Evolutionary conservation across 345 rosid genomes (phyloP).

Genomic region (Angophora floribunda): DNA sequence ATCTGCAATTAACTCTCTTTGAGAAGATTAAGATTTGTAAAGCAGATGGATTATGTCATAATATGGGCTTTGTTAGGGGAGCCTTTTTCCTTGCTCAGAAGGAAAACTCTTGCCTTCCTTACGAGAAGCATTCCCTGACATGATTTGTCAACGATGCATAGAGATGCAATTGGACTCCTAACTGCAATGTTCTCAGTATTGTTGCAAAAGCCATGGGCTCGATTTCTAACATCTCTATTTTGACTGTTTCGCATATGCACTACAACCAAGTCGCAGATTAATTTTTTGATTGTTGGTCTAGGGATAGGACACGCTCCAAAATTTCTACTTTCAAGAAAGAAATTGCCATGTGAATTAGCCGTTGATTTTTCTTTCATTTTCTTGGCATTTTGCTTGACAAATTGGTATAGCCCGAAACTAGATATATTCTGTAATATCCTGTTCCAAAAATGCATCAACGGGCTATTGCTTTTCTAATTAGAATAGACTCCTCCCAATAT

Average conservation of each 20-base stretch:
- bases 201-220: neutral
- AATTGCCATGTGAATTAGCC: neutral
- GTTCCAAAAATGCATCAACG: neutral
- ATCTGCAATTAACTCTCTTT: neutral
- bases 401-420: neutral
- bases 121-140: constrained; percentile 19
- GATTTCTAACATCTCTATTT: neutral
- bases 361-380: neutral
- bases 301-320: neutral
- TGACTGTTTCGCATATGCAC: neutral
- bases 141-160: constrained; percentile 33
- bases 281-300: neutral
- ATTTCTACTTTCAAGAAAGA: neutral
- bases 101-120: constrained; percentile 38
- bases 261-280: neutral
- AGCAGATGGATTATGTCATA: neutral
- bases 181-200: neutral
- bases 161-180: constrained; percentile 5
- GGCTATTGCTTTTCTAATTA: neutral
- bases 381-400: neutral
- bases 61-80: constrained; percentile 4
- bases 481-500: neutral
- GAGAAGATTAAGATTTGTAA: neutral
- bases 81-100: constrained; percentile 18
- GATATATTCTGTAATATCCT: neutral